These are phyloP conservation scores for Lathyrus oleraceus DNA, from an alignment of 306 rosid genomes.

Conservation along the genomic window DNA sequence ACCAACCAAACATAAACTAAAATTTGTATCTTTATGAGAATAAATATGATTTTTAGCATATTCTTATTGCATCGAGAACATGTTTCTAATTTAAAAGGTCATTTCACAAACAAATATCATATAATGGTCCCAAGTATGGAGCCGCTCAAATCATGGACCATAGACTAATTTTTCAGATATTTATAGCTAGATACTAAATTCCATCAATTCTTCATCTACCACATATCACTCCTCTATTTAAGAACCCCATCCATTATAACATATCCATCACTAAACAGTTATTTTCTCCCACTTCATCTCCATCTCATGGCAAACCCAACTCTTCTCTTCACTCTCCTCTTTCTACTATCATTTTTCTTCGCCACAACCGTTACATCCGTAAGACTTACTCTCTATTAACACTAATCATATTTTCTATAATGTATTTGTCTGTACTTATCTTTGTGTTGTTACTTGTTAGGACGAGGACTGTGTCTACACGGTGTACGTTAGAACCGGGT, in stretches of 20 bases:
- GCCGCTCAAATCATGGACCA: not conserved
- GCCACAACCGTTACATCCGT: slow-evolving; percentile 41
- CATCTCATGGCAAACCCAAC: slow-evolving; percentile 33
- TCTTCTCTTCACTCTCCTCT: slow-evolving; percentile 27
- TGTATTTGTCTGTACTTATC: not conserved
- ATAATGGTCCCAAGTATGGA: not conserved
- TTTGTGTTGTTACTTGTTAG: slow-evolving; percentile 24
- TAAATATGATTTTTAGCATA: too few relatives aligned
- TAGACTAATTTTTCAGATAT: not conserved
- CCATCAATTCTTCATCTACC: not conserved
- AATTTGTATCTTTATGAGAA: too few relatives aligned
- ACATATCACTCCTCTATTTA: slow-evolving; percentile 8
- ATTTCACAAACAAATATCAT: not conserved
- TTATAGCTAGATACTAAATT: not conserved
- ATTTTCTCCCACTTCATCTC: not conserved
- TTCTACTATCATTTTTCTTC: slow-evolving; percentile 36
- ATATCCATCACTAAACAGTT: not conserved
- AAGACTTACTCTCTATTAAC: not conserved
- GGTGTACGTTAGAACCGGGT: slow-evolving; percentile 59
- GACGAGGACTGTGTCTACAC: slow-evolving; percentile 66
- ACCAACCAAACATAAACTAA: too few relatives aligned
- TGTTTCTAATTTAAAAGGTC: too few relatives aligned
- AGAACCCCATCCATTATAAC: not conserved
- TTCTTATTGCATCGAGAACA: too few relatives aligned
- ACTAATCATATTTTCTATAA: too few relatives aligned